Evolutionary conservation across 805 yeast species (phyloP), one percentile per base, ranked within the genome.

Genomic region (Kazachstania psychrophila): DNA sequence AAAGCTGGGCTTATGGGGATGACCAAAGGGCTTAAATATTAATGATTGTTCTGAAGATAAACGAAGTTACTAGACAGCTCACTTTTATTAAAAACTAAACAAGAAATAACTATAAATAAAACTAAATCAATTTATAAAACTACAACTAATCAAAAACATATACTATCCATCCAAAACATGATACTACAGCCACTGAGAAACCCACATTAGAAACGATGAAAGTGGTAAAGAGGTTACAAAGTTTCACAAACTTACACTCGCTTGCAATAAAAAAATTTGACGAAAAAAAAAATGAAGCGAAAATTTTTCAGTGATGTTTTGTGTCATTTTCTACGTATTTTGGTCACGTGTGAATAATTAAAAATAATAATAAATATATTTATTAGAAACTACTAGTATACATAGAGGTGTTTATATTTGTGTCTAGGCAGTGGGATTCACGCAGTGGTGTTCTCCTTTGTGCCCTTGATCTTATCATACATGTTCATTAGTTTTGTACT

Each of bases 401-500:
- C n/a, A n/a, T n/a, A n/a, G n/a, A n/a, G n/a, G n/a, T n/a, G n/a
- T n/a, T n/a, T n/a, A n/a, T n/a, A n/a, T n/a, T n/a, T n/a, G n/a
- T n/a, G n/a, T n/a, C n/a, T n/a, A n/a, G n/a, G n/a, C n/a, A n/a
- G n/a, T n/a, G n/a, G n/a, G n/a, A n/a, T n/a, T n/a, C n/a, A n/a
- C n/a, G n/a, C n/a, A n/a, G n/a, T n/a, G n/a, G n/a, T n/a, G n/a
- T n/a, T n/a, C n/a, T 41, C 38, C 15, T 31, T 38, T 6, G 45
- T 27, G 12, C 43, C 46, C 8, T 43, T 46, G 22, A 78, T 61
- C 59, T 79, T 75, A 42, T 63, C 68, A 58, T 84, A 87, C 95
- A 87, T 86, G 22, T 73, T 77, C 51, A 70, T 69, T 43, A 86
- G 73, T 61, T 80, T 80, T 26, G 66, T 60, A 42, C 89, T 79